Conservation (phyloP, 1,284 basidiomycete species). For the Austroboletus niveus region DNA sequence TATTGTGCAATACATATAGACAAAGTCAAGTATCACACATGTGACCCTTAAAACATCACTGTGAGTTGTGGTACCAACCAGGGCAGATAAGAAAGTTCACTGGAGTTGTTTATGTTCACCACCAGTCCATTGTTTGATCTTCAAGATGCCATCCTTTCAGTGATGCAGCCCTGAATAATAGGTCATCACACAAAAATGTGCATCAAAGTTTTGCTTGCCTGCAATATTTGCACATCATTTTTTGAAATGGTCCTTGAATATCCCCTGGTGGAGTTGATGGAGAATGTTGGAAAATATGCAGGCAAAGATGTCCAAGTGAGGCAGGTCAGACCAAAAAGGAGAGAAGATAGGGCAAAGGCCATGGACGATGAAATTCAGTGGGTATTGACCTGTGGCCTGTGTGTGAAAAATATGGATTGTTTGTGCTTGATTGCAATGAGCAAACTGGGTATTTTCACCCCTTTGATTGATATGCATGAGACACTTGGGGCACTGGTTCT, state of each 20-base stretch:
- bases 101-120: neutral
- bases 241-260: conserved; percentile 7
- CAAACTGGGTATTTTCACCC: too few species aligned
- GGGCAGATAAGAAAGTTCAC: neutral
- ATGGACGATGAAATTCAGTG: neutral
- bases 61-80: neutral
- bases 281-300: neutral
- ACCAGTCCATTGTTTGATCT: neutral
- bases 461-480: neutral
- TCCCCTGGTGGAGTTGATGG: conserved; percentile 1
- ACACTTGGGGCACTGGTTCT: conserved; percentile 20
- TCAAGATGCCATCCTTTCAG: neutral
- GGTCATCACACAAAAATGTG: neutral
- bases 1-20: neutral
- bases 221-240: neutral
- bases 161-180: neutral
- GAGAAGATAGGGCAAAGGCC: neutral
- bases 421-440: neutral
- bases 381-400: neutral
- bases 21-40: neutral
- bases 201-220: neutral
- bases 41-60: neutral
- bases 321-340: neutral
- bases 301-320: neutral
- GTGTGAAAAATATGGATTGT: neutral